A percentile compares a stretch with the other conserved stretches of the same genome.
Evolutionary conservation across 176 grass and related monocot species (phyloP).

Genomic region (Zea luxurians): DNA sequence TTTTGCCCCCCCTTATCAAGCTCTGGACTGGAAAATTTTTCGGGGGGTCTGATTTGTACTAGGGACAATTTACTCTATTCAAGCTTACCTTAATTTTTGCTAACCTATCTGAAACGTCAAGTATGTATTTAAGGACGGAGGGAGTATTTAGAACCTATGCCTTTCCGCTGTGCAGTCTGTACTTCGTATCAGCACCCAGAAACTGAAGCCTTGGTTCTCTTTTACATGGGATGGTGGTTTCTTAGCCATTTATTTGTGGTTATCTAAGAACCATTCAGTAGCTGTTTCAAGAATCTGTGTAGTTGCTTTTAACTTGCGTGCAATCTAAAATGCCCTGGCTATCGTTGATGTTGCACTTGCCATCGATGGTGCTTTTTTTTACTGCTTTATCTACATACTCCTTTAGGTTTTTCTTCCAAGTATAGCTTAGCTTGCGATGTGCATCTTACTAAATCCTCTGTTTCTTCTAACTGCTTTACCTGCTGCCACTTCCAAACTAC

Average conservation of each 20-base stretch:
- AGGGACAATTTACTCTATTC: too few relatives aligned
- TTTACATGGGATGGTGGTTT: slow-evolving; percentile 4
- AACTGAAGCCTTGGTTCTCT: not conserved
- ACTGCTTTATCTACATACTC: too few relatives aligned
- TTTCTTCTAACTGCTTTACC: not conserved
- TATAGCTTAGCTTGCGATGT: not conserved
- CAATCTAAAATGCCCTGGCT: too few relatives aligned
- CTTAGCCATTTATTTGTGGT: not conserved
- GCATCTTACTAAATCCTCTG: not conserved
- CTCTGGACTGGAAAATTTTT: too few relatives aligned
- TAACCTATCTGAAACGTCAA: too few relatives aligned
- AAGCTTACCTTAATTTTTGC: too few relatives aligned
- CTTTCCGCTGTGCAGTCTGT: not conserved
- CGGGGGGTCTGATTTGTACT: too few relatives aligned
- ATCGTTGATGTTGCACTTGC: slow-evolving; percentile 1
- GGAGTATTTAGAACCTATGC: not conserved
- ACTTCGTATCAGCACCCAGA: not conserved
- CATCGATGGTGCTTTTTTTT: not conserved
- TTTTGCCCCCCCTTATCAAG: too few relatives aligned
- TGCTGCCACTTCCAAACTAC: not conserved
- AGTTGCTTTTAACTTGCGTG: not conserved
- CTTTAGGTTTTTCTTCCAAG: not conserved
- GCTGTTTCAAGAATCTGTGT: not conserved
- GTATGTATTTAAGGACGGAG: too few relatives aligned
- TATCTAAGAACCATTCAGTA: not conserved